Percentiles rank a stretch among this genome's conserved stretches.
Evolutionary conservation across 441 rosid species (phyloP).

Genomic region (Euphorbia celastroides): DNA sequence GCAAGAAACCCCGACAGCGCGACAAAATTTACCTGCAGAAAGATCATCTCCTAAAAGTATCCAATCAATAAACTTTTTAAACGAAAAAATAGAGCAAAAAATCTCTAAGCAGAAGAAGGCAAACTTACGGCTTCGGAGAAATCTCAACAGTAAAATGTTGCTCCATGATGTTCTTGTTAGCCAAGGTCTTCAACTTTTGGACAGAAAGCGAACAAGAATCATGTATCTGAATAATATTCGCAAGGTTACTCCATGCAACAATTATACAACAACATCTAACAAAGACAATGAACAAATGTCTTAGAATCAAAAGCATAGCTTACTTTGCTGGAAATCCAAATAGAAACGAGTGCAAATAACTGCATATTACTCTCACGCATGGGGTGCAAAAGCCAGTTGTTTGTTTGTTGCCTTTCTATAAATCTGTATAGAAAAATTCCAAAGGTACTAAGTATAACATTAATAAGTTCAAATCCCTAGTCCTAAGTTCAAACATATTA

Average conservation of each 20-base stretch:
- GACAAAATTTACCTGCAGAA: conserved; percentile 50
- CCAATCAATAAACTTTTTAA: conserved; percentile 13
- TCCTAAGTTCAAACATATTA: background rate
- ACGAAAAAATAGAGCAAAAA: background rate
- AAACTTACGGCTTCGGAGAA: conserved; percentile 65
- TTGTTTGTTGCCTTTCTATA: conserved; percentile 19
- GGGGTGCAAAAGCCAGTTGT: conserved; percentile 65
- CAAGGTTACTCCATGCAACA: conserved; percentile 8
- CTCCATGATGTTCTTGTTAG: conserved; percentile 44
- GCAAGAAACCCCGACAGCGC: conserved; percentile 5
- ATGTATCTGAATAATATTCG: conserved; percentile 45
- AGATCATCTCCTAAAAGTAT: conserved; percentile 53
- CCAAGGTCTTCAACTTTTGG: conserved; percentile 46
- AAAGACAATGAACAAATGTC: background rate
- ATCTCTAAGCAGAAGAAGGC: background rate
- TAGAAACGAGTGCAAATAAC: conserved; percentile 55
- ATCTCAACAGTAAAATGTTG: conserved; percentile 66
- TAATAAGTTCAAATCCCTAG: background rate
- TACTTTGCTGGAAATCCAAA: conserved; percentile 80
- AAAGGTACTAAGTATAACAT: background rate
- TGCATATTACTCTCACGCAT: conserved; percentile 65
- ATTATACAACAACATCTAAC: conserved; percentile 11
- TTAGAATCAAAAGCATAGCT: conserved; percentile 12
- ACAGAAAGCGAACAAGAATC: conserved; percentile 44
- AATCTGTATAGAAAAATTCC: conserved; percentile 27